These are phyloP conservation scores for Cardamine chenopodiifolia DNA, from an alignment of 345 rosid genomes.

Conservation along the genomic window DNA sequence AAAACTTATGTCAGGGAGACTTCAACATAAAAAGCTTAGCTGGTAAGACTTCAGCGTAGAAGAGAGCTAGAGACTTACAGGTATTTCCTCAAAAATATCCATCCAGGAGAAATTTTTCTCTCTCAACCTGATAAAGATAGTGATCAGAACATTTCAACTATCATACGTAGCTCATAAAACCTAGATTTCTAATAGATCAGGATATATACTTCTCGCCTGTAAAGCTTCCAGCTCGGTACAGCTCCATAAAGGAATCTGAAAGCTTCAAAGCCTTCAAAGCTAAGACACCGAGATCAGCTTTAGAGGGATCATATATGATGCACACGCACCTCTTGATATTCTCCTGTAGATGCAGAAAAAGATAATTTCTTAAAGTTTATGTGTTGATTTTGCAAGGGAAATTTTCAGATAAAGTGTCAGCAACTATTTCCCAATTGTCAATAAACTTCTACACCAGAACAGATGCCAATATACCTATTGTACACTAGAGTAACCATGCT, in stretches of 20 bases:
- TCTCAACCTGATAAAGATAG: constrained; percentile 66
- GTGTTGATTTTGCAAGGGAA: neutral
- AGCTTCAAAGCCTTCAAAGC: constrained; percentile 99
- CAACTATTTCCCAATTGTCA: neutral
- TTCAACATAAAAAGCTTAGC: neutral
- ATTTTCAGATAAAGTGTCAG: neutral
- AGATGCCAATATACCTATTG: neutral
- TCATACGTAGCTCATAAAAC: constrained; percentile 9
- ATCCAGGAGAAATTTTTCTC: constrained; percentile 99
- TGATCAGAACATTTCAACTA: constrained; percentile 15
- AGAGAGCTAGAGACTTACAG: constrained; percentile 60
- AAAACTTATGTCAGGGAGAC: neutral
- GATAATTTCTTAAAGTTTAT: neutral
- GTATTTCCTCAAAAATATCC: constrained; percentile 98
- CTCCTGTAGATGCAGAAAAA: constrained; percentile 55
- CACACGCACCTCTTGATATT: constrained; percentile 95
- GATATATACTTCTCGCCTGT: constrained; percentile 88
- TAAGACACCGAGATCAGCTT: constrained; percentile 80
- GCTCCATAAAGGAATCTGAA: constrained; percentile 96
- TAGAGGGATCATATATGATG: constrained; percentile 96
- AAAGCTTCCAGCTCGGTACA: constrained; percentile 73
- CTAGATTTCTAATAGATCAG: neutral
- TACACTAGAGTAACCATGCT: neutral
- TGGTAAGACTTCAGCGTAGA: neutral
- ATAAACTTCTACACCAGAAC: neutral